A percentile compares a stretch with the other conserved stretches of the same genome.
These are phyloP conservation scores for Calonectria fujianensis DNA, from an alignment of 2,329 filamentous ascomycete genomes.

Conservation along the genomic window DNA sequence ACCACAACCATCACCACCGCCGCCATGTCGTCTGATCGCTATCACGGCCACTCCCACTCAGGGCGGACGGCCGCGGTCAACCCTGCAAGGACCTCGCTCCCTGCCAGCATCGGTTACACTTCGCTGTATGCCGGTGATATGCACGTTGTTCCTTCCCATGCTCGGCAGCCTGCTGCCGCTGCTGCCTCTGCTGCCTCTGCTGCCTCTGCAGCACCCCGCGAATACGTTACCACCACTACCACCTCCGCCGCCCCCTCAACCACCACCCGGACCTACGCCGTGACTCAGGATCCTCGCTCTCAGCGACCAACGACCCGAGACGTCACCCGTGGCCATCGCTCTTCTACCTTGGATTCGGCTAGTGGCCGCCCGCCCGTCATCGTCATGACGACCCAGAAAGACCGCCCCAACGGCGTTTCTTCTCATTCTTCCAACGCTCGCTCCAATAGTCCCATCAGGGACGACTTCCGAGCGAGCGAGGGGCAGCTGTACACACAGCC, in stretches of 20 bases:
- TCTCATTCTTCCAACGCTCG: constrained; percentile 62
- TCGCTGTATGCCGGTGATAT: constrained; percentile 72
- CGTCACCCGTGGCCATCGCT: constrained; percentile 66
- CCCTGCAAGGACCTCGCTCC: constrained; percentile 73
- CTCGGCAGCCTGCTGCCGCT: constrained; percentile 55
- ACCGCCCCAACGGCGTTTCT: constrained; percentile 62
- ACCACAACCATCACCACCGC: constrained; percentile 51
- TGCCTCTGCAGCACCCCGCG: constrained; percentile 54
- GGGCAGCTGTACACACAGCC: constrained; percentile 73
- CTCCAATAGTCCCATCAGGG: constrained; percentile 68
- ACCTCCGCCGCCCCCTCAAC: constrained; percentile 61
- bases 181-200: constrained; percentile 2
- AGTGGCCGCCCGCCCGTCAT: constrained; percentile 71
- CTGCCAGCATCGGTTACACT: constrained; percentile 70
- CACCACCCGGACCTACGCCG: constrained; percentile 74
- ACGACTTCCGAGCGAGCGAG: constrained; percentile 72
- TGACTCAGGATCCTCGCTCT: constrained; percentile 70
- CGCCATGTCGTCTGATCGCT: constrained; percentile 71
- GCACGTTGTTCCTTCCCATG: constrained; percentile 69
- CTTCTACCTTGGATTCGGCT: constrained; percentile 71
- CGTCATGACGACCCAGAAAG: constrained; percentile 72
- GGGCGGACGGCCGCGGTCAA: constrained; percentile 67
- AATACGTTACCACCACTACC: constrained; percentile 58
- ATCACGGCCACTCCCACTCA: constrained; percentile 63
- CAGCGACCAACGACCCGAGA: constrained; percentile 70